Percentiles rank a stretch among this genome's conserved stretches.
Conservation (phyloP, 306 rosid genomes). For the Styphnolobium japonicum region DNA sequence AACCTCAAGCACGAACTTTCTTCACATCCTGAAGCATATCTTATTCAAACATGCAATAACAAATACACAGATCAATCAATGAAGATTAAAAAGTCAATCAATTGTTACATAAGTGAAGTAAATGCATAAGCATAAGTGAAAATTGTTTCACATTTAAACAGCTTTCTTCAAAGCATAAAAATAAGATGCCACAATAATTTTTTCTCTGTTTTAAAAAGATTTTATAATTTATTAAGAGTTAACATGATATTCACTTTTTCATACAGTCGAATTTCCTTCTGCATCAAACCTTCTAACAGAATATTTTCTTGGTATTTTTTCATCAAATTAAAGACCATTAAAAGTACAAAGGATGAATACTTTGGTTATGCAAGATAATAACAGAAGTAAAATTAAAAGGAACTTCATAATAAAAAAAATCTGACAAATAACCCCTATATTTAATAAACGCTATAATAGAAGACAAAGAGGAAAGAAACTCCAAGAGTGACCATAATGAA, state of each 20-base stretch:
- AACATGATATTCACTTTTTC: not conserved
- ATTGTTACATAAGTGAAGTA: not conserved
- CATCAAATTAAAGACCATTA: not conserved
- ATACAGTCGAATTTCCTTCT: not conserved
- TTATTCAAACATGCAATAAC: conserved; percentile 40
- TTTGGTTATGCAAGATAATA: no score
- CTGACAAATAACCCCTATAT: no score
- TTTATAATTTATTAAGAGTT: not conserved
- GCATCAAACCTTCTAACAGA: not conserved
- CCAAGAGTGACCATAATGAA: no score
- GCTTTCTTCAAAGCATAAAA: not conserved
- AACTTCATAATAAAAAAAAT: no score
- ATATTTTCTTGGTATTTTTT: not conserved
- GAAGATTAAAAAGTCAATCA: conserved; percentile 16
- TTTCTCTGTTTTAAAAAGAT: not conserved
- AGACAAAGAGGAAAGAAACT: no score
- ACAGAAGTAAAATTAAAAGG: not conserved
- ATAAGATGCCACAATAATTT: not conserved
- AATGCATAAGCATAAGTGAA: not conserved
- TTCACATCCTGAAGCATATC: conserved; percentile 80
- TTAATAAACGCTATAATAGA: no score
- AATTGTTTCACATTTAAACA: not conserved
- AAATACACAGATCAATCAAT: conserved; percentile 35
- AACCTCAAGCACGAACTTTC: conserved; percentile 96
- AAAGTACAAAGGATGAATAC: no score